Conservation (phyloP, 768 basidiomycete species). For the Lyophyllum semitale region DNA sequence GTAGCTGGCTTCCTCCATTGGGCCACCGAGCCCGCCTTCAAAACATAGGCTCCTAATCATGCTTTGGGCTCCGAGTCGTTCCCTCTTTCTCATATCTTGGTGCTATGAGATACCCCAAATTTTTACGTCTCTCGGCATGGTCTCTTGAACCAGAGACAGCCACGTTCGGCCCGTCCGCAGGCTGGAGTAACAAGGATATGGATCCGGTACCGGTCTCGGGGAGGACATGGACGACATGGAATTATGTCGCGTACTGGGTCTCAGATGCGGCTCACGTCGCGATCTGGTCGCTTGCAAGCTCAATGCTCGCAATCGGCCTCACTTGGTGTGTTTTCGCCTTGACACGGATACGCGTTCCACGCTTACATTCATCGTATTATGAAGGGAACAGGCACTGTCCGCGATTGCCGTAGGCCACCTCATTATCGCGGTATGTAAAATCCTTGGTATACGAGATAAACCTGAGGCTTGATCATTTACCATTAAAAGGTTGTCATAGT, state of each 20-base stretch:
- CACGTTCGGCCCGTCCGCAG: conserved; percentile 56
- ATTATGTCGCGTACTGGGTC: conserved; percentile 66
- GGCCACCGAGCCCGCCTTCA: background rate
- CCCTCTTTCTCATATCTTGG: background rate
- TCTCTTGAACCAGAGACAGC: conserved; percentile 51
- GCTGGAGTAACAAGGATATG: conserved; percentile 78
- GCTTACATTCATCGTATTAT: background rate
- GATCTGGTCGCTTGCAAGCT: conserved; percentile 66
- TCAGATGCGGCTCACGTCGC: conserved; percentile 51
- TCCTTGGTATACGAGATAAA: background rate
- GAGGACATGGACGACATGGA: conserved; percentile 70
- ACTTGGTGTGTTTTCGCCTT: conserved; percentile 52
- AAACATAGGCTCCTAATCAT: background rate
- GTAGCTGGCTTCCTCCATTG: background rate
- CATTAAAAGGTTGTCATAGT: conserved; percentile 54
- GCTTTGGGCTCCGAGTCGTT: background rate
- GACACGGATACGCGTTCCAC: background rate
- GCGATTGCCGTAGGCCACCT: conserved; percentile 74
- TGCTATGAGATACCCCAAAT: background rate
- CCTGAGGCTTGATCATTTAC: background rate
- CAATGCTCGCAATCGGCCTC: conserved; percentile 74
- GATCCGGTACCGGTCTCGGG: conserved; percentile 65
- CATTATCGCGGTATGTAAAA: conserved; percentile 57
- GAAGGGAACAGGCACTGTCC: conserved; percentile 64
- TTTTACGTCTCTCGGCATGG: conserved; percentile 18